Base-by-base conservation (phyloP, 2,329 filamentous ascomycete genomes). In the Fusarium neocosmosporiellum region DNA sequence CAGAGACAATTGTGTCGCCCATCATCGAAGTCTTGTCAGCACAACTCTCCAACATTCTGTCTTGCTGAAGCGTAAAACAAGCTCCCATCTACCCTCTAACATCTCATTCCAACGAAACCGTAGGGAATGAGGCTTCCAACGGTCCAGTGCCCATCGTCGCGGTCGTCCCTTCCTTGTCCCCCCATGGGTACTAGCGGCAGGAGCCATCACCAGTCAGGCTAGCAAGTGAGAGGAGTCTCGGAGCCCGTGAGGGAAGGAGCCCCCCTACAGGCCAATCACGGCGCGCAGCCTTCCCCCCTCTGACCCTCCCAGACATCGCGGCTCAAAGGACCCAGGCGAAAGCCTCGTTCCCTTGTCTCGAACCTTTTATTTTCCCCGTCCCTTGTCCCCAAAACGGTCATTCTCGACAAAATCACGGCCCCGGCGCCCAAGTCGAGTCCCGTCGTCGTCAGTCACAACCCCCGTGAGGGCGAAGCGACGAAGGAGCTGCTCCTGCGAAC, bases 401-500 rank as follows among this genome's bases (percentile, higher is more conserved):
- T 70, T 70, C 62, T 60, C 67, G 61, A 59, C 65, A 66, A 57
- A 66, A 57, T 50, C 46, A 50, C 50, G 70, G 69, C 60, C 68
- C 68, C 68, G 69, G 69, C 68, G 65, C 66, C 68, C 65, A 69
- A 64, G 68, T 67, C 70, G 70, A 75, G 67, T 65, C 57, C 65
- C 65, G 65, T 63, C 69, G 66, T 63, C 72, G 69, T 70, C 59
- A 65, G 63, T 68, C 63, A 66, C 65, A 71, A 71, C 57, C 69
- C 66, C 69, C 72, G 71, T 62, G 74, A 75, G 77, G 77, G 74
- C 66, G 73, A 76, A 50, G 75, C 81, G 87, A 85, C 86, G 87
- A 87, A 88, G 83, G 86, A 88, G 87, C 87, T 88, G 86, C 68
- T 86, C 81, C 76, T 71, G 78, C 79, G 81, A 85, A 83, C 82